phyloP scores from a whole-genome alignment of 2,329 filamentous ascomycete species.

The Atkinsonella hypoxylon region DNA sequence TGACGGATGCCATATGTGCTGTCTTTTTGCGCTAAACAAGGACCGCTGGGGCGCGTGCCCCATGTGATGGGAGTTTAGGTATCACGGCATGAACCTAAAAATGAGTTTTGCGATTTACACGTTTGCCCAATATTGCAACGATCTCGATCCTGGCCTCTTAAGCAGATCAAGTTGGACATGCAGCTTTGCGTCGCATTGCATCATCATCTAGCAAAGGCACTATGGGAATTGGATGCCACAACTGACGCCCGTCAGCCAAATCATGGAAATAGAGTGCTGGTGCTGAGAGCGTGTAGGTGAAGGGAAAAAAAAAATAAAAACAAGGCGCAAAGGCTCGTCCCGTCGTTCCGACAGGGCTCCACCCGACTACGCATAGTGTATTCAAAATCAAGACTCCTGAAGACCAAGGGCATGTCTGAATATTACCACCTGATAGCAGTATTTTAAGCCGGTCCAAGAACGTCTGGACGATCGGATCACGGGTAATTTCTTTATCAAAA shows the following conservation, averaged over 20 bases:
- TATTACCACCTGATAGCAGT: too few relatives aligned
- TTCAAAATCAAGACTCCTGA: too few relatives aligned
- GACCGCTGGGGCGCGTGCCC: not conserved
- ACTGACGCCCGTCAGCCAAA: not conserved
- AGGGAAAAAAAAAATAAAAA: not conserved
- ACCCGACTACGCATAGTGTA: not conserved
- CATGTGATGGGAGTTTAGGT: conserved; percentile 1
- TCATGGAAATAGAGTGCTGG: not conserved
- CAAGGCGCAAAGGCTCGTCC: not conserved
- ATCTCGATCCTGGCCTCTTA: not conserved
- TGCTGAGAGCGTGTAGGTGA: too few relatives aligned
- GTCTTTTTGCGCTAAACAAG: not conserved
- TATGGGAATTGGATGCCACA: not conserved
- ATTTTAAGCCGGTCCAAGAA: too few relatives aligned
- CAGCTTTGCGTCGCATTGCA: not conserved
- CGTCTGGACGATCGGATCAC: too few relatives aligned
- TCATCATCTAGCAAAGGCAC: not conserved
- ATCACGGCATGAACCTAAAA: conserved; percentile 6
- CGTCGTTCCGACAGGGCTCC: not conserved
- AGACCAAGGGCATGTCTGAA: too few relatives aligned
- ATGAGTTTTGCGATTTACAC: not conserved
- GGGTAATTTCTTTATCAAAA: too few relatives aligned
- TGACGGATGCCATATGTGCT: not conserved
- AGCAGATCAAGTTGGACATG: not conserved
- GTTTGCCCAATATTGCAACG: not conserved